These are phyloP conservation scores for Meyerozyma guilliermondii DNA, from an alignment of 1,139 yeast genomes.

Conservation along the genomic window DNA sequence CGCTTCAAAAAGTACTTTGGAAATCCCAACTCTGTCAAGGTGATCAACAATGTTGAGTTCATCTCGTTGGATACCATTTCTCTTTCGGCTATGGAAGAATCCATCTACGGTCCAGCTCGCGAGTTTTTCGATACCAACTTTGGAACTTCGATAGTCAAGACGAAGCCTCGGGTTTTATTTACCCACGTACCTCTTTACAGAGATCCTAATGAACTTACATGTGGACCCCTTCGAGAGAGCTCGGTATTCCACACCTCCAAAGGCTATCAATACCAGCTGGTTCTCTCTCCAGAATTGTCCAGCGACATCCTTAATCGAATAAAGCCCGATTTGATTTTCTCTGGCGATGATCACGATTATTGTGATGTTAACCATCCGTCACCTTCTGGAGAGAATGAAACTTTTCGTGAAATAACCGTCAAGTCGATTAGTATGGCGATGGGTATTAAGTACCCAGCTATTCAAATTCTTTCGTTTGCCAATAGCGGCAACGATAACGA, in stretches of 20 bases:
- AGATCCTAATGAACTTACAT: slow-evolving; percentile 22
- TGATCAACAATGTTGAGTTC: slow-evolving; percentile 39
- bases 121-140: slow-evolving; percentile 23
- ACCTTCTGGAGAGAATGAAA: slow-evolving; percentile 7
- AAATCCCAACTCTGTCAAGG: slow-evolving; percentile 24
- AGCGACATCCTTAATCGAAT: slow-evolving; percentile 24
- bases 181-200: slow-evolving; percentile 49
- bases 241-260: slow-evolving; percentile 15
- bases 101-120: slow-evolving; percentile 23
- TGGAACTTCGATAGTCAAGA: slow-evolving; percentile 10
- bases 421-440: slow-evolving; percentile 58
- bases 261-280: slow-evolving; percentile 54
- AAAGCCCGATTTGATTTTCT: slow-evolving; percentile 38
- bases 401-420: slow-evolving; percentile 39
- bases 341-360: slow-evolving; percentile 55
- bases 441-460: slow-evolving; percentile 53
- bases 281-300: slow-evolving; percentile 27
- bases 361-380: slow-evolving; percentile 42
- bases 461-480: slow-evolving; percentile 39
- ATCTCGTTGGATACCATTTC: slow-evolving; percentile 43
- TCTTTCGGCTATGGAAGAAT: slow-evolving; percentile 26
- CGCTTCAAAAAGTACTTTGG: slow-evolving; percentile 42
- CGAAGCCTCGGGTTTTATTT: slow-evolving; percentile 34
- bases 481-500: slow-evolving; percentile 12
- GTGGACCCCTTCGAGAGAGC: slow-evolving; percentile 45